Base-by-base conservation (phyloP, 2,329 filamentous ascomycete genomes). In the Talaromyces sp. region DNA sequence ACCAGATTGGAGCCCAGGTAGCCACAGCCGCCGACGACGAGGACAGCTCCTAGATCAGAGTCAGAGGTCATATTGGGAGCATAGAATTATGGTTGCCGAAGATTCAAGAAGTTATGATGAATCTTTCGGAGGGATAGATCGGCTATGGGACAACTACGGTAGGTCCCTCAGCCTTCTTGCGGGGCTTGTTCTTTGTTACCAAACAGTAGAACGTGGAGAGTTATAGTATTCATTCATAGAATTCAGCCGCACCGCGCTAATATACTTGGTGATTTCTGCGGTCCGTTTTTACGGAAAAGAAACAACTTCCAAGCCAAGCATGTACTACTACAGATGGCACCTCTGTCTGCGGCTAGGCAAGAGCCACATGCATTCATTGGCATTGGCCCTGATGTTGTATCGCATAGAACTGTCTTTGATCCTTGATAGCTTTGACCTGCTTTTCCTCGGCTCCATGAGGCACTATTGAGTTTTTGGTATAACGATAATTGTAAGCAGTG, bases 11-110 rank as follows among this genome's bases (percentile, higher is more conserved):
- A 61, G 39, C 60, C 60, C 7, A 61, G 44, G 37, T 61, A 61
- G 35, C 59, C 59, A 28, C 59, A 61, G 59, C 59, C 59, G 14
- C 59, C 59, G 25, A 61, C 59, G 37, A 61, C 59, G n/a, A 61
- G n/a, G 23, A 46, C 59, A 23, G 37, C 50, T 12, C 59, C 59
- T 14, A 61, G 31, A 28, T 52, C 44, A 33, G 58, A 40, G 16
- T 39, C 25, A n/a, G 33, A 25, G 33, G 18, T 12, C 52, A 55
- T 56, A 18, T 54, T 54, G 25, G 12, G 48, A 31, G 16, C 33
- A 33, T 33, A n/a, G 25, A 33, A 31, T 33, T 18, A 14, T 18
- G 48, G n/a, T 33, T 54, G 28, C 52, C 23, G 18, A 18, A 56
- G 33, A 56, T 56, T 4, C 33, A 39, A 39, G 16, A 12, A 56